phyloP scores from a whole-genome alignment of 306 rosid genomes.

The Trichosanthes truncata region DNA sequence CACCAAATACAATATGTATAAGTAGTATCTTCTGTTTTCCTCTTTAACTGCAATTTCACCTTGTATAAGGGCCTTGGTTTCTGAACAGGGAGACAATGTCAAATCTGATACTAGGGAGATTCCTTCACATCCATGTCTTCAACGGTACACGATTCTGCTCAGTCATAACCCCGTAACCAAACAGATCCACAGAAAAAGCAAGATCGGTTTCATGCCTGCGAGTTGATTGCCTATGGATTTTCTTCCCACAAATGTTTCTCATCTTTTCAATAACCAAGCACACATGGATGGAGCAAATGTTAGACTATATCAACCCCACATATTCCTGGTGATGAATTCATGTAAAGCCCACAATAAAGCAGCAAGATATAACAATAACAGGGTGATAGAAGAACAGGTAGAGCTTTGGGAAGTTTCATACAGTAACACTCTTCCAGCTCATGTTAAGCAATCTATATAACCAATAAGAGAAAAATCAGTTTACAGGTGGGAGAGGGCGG shows the following conservation, averaged over 20 bases:
- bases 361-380: not conserved
- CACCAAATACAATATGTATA: not conserved
- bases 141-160: not conserved
- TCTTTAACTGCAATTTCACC: not conserved
- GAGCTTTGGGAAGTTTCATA: constrained; percentile 7
- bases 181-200: not conserved
- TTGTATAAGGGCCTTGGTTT: not conserved
- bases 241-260: not conserved
- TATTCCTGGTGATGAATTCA: not conserved
- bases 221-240: not conserved
- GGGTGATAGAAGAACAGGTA: not conserved
- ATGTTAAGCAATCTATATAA: not conserved
- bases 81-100: not conserved
- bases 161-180: not conserved
- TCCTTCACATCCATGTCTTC: not conserved
- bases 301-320: not conserved
- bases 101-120: not conserved
- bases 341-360: not conserved
- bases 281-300: not conserved
- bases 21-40: not conserved
- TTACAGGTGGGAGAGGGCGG: not conserved
- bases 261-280: not conserved
- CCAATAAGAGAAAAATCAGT: not conserved
- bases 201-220: not conserved
- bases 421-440: not conserved